Conservation (phyloP, 805 yeast genomes). For the Spathaspora girioi region DNA sequence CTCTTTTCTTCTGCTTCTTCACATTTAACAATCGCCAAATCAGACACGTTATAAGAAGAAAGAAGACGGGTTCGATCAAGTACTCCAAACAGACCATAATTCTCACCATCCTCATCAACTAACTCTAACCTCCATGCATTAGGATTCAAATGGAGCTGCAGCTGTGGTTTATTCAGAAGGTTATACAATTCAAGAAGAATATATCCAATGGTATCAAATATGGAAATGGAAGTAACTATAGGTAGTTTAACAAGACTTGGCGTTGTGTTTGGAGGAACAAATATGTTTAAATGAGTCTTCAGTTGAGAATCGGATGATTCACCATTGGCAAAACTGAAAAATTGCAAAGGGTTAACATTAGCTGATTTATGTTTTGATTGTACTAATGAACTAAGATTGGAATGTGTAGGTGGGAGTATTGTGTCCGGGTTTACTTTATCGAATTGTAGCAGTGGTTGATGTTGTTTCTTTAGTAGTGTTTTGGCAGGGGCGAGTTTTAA, state of each 20-base stretch:
- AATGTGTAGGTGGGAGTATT: constrained; percentile 10
- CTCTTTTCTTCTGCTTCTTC: constrained; percentile 40
- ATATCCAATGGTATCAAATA: constrained; percentile 40
- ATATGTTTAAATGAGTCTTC: constrained; percentile 18
- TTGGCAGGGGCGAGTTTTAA: not conserved
- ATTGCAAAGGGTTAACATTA: constrained; percentile 42
- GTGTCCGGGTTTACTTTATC: constrained; percentile 17
- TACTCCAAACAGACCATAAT: constrained; percentile 89
- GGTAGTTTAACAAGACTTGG: constrained; percentile 22
- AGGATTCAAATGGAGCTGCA: constrained; percentile 39
- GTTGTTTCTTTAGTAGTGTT: not conserved
- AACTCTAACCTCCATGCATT: constrained; percentile 74
- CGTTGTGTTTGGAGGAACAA: constrained; percentile 28
- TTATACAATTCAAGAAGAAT: constrained; percentile 28
- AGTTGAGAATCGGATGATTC: constrained; percentile 2
- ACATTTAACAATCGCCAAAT: constrained; percentile 63
- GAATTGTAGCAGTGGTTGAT: constrained; percentile 12
- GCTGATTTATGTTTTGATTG: constrained; percentile 30
- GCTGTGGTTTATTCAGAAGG: constrained; percentile 7
- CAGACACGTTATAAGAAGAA: constrained; percentile 69
- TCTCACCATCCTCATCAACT: constrained; percentile 92
- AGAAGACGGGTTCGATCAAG: constrained; percentile 66
- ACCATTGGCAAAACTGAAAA: constrained; percentile 27
- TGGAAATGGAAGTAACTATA: constrained; percentile 24
- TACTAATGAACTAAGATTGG: constrained; percentile 44